phyloP scores from a whole-genome alignment of 148 eudicot species.

The Hydrangea macrophylla region DNA sequence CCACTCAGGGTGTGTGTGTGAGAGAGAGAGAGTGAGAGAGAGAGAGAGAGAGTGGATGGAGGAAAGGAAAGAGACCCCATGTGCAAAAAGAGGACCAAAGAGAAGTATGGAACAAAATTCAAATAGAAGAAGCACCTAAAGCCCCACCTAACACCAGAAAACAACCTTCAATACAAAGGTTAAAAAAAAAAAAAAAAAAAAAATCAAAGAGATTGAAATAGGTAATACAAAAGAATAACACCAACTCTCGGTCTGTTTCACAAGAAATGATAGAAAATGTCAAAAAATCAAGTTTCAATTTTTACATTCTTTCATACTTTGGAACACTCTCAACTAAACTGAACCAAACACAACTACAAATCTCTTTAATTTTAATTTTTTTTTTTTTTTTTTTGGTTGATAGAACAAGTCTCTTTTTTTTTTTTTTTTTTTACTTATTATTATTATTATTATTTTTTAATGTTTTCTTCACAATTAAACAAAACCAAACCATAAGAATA shows the following conservation, averaged over 20 bases:
- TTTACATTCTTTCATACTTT: not conserved
- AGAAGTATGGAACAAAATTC: not conserved
- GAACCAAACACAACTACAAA: slow-evolving; percentile 1
- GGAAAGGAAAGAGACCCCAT: not conserved
- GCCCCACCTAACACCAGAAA: slow-evolving; percentile 9
- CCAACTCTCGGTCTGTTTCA: not conserved
- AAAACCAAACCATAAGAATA: not conserved
- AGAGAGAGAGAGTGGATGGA: slow-evolving; percentile 1
- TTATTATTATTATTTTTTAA: too few relatives aligned
- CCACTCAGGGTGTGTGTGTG: not conserved
- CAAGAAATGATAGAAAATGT: not conserved
- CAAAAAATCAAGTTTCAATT: too few relatives aligned
- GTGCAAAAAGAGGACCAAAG: not conserved
- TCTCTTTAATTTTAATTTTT: not conserved
- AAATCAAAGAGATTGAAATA: slow-evolving; percentile 2
- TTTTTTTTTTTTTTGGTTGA: not conserved
- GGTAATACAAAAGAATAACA: not conserved
- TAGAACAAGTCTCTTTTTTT: not conserved
- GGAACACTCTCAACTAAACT: slow-evolving; percentile 3
- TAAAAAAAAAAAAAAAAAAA: not conserved
- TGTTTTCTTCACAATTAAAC: not conserved
- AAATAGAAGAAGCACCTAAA: slow-evolving; percentile 10
- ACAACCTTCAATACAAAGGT: slow-evolving; percentile 6
- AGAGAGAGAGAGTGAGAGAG: slow-evolving; percentile 1
- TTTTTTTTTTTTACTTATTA: too few relatives aligned